Evolutionary conservation across 768 basidiomycete species (phyloP), one percentile per base, ranked within the genome.

Genomic region (Leccinum variicolor): DNA sequence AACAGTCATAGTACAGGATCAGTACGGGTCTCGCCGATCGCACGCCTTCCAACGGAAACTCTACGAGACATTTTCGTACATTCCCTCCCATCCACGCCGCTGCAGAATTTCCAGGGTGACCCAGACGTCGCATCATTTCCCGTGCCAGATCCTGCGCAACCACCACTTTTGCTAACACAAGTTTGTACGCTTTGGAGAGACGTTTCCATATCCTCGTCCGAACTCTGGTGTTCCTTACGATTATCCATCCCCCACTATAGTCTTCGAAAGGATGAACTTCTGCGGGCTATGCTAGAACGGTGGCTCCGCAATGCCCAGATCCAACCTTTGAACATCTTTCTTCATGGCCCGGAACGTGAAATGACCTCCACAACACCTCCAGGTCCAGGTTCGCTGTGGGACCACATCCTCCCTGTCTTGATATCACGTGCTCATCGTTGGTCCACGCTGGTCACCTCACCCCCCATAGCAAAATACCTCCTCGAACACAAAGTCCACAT

Each of bases 201-300:
- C 9, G 11, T 34, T 34, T 51, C 50, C 15, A 17, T 14, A 33
- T 51, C 50, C 33, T 34, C 21, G 5, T 51, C 50, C 21, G 50
- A 51, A 51, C 50, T 51, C 50, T 51, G 50, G 50, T 51, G 33
- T 51, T 51, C 50, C 33, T n/a, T 51, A 10, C 50, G 14, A 15
- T 17, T 51, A 21, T 21, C 31, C 21, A 13, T 51, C 6, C 50
- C 50, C 6, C 14, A 21, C 31, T 33, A 34, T 34, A 15, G 9
- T 6, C 29, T 2, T 34, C 33, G 50, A 34, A 51, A 23, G 13
- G 33, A 28, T 34, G 33, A 34, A 51, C 29, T 34, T 21, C 33
- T 51, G 21, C 29, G 50, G 19, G 14, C 29, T 34, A 33, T 33
- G n/a, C 50, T 51, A 21, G 50, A 51, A 17, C 21, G 31, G 33